phyloP scores from a whole-genome alignment of 148 eudicot genomes.

The Fagopyrum homotropicum region DNA sequence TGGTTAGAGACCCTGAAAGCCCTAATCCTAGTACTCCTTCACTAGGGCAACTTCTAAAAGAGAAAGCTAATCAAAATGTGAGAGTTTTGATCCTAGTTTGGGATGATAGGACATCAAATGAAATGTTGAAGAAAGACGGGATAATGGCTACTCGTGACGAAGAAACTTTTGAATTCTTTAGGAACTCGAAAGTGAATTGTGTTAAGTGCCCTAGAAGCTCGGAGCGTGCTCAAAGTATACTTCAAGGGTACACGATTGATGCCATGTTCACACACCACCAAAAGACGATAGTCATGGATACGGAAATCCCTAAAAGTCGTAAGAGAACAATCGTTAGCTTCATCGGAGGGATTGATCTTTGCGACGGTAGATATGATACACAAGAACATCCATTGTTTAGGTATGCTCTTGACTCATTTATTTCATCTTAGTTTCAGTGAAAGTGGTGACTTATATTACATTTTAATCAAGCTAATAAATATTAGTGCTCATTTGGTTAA shows the following conservation, averaged over 20 bases:
- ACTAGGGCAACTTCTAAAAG: constrained; percentile 55
- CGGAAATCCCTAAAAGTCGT: constrained; percentile 11
- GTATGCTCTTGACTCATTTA: background rate
- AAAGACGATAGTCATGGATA: constrained; percentile 60
- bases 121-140: constrained; percentile 46
- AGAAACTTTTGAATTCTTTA: constrained; percentile 49
- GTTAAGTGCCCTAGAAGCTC: constrained; percentile 53
- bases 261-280: constrained; percentile 85
- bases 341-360: constrained; percentile 83
- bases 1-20: constrained; percentile 47
- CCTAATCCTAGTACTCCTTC: constrained; percentile 20
- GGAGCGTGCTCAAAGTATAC: constrained; percentile 35
- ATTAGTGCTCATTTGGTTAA: too few relatives aligned
- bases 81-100: constrained; percentile 72
- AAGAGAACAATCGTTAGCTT: constrained; percentile 57
- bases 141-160: constrained; percentile 82
- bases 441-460: too few relatives aligned
- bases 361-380: constrained; percentile 75
- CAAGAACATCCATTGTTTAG: constrained; percentile 50
- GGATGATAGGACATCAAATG: constrained; percentile 77
- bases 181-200: constrained; percentile 49
- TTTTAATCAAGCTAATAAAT: too few relatives aligned
- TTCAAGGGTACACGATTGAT: constrained; percentile 48
- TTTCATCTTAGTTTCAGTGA: too few relatives aligned
- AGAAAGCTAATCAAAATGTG: constrained; percentile 49